phyloP scores from a whole-genome alignment of 2,329 filamentous ascomycete species.

The Pseudogymnoascus sp. region DNA sequence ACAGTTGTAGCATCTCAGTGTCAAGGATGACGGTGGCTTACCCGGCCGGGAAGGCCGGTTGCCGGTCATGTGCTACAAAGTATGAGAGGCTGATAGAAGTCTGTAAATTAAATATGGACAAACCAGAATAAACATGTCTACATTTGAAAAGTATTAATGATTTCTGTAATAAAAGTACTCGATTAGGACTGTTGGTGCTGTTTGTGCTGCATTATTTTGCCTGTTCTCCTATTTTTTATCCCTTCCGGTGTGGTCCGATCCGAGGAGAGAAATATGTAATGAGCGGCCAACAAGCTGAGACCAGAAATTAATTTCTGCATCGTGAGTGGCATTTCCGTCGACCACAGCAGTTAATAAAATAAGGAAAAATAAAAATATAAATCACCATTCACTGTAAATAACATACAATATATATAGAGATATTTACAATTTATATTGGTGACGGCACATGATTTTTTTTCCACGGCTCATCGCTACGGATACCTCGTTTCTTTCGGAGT shows the following conservation, averaged over 20 bases:
- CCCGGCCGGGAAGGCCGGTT: neutral
- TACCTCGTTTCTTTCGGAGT: conserved; percentile 4
- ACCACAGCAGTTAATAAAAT: neutral
- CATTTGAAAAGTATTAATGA: neutral
- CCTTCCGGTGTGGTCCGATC: conserved; percentile 9
- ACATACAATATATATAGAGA: neutral
- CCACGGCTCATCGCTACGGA: conserved; percentile 4
- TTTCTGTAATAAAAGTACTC: neutral
- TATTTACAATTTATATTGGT: neutral
- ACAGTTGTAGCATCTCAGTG: neutral
- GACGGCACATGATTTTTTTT: conserved; percentile 5
- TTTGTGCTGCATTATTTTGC: neutral
- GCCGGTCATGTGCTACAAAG: neutral
- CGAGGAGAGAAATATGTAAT: conserved; percentile 6
- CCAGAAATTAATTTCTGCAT: neutral
- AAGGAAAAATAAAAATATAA: conserved; percentile 1
- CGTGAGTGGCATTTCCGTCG: neutral
- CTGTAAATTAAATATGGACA: neutral
- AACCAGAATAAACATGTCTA: neutral
- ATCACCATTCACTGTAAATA: neutral
- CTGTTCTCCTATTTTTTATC: conserved; percentile 3
- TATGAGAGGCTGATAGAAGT: neutral
- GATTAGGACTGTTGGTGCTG: neutral
- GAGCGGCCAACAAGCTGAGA: neutral
- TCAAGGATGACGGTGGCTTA: neutral